Evolutionary conservation across 768 basidiomycete species (phyloP).

Genomic region (Sporobolomyces roseus): DNA sequence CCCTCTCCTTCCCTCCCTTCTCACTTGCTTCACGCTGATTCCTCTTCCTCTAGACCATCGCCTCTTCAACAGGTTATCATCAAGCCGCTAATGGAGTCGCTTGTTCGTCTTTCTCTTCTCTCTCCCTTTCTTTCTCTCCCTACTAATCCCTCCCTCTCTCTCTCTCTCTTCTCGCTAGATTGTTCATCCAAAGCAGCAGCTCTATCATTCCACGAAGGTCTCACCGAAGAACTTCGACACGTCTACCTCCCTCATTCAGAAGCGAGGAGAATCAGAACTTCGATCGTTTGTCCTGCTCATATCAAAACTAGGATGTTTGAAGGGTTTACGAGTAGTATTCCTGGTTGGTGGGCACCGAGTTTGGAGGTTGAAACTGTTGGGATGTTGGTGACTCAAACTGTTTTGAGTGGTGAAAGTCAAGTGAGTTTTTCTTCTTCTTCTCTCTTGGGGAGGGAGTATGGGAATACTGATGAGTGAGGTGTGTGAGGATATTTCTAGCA

Average conservation of each 20-base stretch:
- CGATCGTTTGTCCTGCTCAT: slow-evolving; percentile 76
- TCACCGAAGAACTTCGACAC: slow-evolving; percentile 82
- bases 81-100: slow-evolving; percentile 19
- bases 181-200: slow-evolving; percentile 88
- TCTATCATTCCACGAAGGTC: slow-evolving; percentile 70
- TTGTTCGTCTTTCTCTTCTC: slow-evolving; percentile 7
- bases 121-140: not conserved
- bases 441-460: not conserved
- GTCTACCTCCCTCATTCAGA: slow-evolving; percentile 56
- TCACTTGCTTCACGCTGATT: slow-evolving; percentile 50
- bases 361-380: slow-evolving; percentile 28
- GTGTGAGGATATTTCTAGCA: slow-evolving; percentile 65
- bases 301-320: slow-evolving; percentile 75
- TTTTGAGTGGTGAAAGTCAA: slow-evolving; percentile 35
- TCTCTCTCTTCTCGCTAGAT: slow-evolving; percentile 52
- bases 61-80: slow-evolving; percentile 69
- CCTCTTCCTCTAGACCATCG: slow-evolving; percentile 57
- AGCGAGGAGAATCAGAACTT: slow-evolving; percentile 76
- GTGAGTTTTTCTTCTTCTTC: slow-evolving; percentile 12
- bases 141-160: not conserved
- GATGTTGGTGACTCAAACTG: slow-evolving; percentile 7
- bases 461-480: not conserved
- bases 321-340: slow-evolving; percentile 28
- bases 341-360: slow-evolving; percentile 18
- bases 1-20: not conserved